Evolutionary conservation across 31 red algal genomes (phyloP), one percentile per base, ranked within the genome.

Genomic region (Endocladia muricata): DNA sequence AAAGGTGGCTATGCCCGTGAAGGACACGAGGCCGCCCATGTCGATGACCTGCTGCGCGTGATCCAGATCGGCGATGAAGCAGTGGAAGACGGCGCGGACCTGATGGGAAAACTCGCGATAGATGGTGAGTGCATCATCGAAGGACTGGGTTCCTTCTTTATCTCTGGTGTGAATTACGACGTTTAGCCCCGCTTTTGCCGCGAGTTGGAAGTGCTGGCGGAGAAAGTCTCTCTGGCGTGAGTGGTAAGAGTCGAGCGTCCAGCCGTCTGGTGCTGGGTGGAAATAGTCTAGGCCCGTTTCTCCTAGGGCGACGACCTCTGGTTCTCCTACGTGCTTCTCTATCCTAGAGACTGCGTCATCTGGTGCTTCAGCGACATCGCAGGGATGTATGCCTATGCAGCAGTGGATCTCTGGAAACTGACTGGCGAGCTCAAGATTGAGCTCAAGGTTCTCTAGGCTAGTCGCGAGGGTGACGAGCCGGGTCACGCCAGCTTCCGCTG

Each of bases 231-330:
- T 21, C 28, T 34, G 41, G 54, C 44, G 54, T 21, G 26, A 28
- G 36, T 42, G 32, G 19, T 44, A 31, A 52, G 69, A 42, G 54
- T 52, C 36, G 26, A n/a, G 23, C 26, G 36, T 23, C 40, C n/a
- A 43, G 69, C 26, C n/a, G 29, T n/a, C n/a, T 73, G 40, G 26
- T 52, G 54, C 26, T 51, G 40, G 26, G n/a, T n/a, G n/a, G n/a
- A n/a, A n/a, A n/a, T 52, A 73, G 54, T 73, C 69, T 28, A 73
- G 22, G 29, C 69, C 69, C n/a, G 32, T 73, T 73, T 73, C 69
- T 22, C 69, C 69, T 31, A 73, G 23, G 42, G 39, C 41, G 40
- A 68, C 22, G 30, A 37, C 31, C 23, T 68, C 29, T 30, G 63
- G 37, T 23, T 30, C 33, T 22, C 30, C 63, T 23, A 21, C 63